These are phyloP conservation scores for Vigna hirtella DNA, from an alignment of 306 rosid species.

Conservation along the genomic window DNA sequence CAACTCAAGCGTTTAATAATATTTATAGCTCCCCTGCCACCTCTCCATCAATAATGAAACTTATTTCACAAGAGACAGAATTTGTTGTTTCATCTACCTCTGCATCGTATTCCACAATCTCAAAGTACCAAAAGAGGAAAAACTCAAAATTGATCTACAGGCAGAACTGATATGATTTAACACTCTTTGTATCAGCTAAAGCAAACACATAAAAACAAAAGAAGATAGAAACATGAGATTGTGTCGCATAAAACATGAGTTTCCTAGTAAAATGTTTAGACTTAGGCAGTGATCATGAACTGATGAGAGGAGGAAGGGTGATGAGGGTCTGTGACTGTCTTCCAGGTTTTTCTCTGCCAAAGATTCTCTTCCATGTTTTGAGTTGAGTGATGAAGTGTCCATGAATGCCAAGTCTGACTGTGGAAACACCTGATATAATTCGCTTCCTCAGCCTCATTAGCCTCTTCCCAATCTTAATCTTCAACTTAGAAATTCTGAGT, in stretches of 20 bases:
- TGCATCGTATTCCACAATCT: constrained; percentile 10
- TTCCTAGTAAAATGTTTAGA: constrained; percentile 37
- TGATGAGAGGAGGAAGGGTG: constrained; percentile 55
- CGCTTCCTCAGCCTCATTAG: constrained; percentile 72
- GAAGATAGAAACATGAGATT: constrained; percentile 6
- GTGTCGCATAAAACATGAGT: constrained; percentile 34
- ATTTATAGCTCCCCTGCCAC: background rate
- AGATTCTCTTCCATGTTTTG: constrained; percentile 62
- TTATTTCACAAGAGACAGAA: constrained; percentile 3
- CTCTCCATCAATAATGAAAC: background rate
- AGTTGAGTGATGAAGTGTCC: constrained; percentile 57
- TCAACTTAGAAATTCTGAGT: constrained; percentile 72
- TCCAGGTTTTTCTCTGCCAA: constrained; percentile 43
- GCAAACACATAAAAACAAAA: background rate
- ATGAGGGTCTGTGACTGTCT: constrained; percentile 40
- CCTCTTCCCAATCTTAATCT: constrained; percentile 77
- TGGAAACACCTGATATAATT: constrained; percentile 49
- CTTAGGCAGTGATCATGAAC: constrained; percentile 10
- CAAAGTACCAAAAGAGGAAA: constrained; percentile 3
- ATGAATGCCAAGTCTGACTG: constrained; percentile 57
- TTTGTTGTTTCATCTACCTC: constrained; percentile 23
- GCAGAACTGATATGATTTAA: constrained; percentile 29
- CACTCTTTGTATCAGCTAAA: constrained; percentile 26
- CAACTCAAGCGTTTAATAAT: background rate
- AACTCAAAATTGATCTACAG: constrained; percentile 22